Conservation (phyloP, 1,139 yeast species). For the Taphrina sp. region DNA sequence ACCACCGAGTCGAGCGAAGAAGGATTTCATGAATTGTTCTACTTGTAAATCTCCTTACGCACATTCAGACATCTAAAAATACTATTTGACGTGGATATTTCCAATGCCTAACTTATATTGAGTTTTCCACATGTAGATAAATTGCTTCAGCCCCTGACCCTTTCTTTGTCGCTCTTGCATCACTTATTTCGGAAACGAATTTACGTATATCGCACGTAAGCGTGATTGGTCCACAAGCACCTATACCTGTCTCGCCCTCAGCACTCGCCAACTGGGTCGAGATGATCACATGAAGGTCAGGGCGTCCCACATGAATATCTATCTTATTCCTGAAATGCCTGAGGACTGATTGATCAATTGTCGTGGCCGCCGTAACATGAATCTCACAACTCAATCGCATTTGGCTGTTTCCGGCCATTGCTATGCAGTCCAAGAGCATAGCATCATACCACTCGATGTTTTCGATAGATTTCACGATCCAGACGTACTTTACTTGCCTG, state of each 20-base stretch:
- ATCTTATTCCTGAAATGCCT: too few relatives aligned
- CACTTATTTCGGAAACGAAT: constrained; percentile 36
- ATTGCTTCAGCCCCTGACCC: constrained; percentile 39
- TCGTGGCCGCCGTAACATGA: constrained; percentile 8
- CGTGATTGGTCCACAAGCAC: constrained; percentile 38
- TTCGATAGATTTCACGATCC: constrained; percentile 35
- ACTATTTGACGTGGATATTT: too few relatives aligned
- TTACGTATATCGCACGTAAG: constrained; percentile 34
- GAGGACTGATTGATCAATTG: too few relatives aligned
- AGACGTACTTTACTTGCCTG: constrained; percentile 32
- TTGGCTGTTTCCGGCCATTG: not conserved
- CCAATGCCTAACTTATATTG: too few relatives aligned
- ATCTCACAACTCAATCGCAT: not conserved
- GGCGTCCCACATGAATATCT: constrained; percentile 18
- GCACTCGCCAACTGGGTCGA: constrained; percentile 31
- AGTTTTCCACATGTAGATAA: constrained; percentile 37
- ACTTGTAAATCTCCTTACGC: not conserved
- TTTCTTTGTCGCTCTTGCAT: constrained; percentile 37
- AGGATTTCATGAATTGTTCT: too few relatives aligned
- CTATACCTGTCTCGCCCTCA: constrained; percentile 38
- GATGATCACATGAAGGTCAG: constrained; percentile 32
- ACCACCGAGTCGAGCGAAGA: too few relatives aligned
- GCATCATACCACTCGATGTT: constrained; percentile 30
- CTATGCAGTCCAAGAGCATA: constrained; percentile 8
- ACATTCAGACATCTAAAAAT: too few relatives aligned